Base-by-base conservation (phyloP, 805 yeast species). In the Cyberlindnera saturnus region DNA sequence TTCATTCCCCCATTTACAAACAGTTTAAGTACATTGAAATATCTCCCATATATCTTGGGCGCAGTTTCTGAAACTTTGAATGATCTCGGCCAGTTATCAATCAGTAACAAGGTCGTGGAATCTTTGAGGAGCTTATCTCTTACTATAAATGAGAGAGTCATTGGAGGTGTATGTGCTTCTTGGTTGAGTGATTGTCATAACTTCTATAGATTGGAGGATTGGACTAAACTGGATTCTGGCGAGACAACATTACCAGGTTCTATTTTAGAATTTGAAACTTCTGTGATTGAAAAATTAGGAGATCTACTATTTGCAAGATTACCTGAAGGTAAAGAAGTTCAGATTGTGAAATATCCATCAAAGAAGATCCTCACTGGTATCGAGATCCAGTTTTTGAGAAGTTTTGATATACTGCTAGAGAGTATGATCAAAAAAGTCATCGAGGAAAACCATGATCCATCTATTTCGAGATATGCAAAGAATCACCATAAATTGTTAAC, bases 1-100 rank as follows among this genome's bases (percentile, higher is more conserved):
- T 81, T 79, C 52, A 56, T 82, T 18, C 90, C 91, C 3, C 81
- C 82, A 1, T 67, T 69, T 42, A 69, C 88, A 1, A 85, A 82
- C 54, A 74, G 83, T 8, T 63, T 85, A 19, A 71, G 86, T 37
- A 69, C 83, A 3, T 59, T 79, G 31, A 69, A 74, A 49, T 79
- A 75, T 51, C 57, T 77, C 32, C 71, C 79, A 1, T 61, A 62
- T 23, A 63, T 81, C 14, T 66, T 74, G 20, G 66, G 65, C 3
- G 65, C 69, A 3, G 60, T 82, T 9, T 60, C 67, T 28, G 59
- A 63, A 23, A 62, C 68, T 23, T 61, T 71, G 34, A 67, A 68
- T 35, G 72, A 69, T 39, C 51, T 78, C 29, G 73, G 74, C 0
- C 68, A 69, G 48, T 58, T 77, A 9, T 57, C 63, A 4, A 63